These are phyloP conservation scores for Ogataea angusta DNA, from an alignment of 805 yeast species.

Conservation along the genomic window DNA sequence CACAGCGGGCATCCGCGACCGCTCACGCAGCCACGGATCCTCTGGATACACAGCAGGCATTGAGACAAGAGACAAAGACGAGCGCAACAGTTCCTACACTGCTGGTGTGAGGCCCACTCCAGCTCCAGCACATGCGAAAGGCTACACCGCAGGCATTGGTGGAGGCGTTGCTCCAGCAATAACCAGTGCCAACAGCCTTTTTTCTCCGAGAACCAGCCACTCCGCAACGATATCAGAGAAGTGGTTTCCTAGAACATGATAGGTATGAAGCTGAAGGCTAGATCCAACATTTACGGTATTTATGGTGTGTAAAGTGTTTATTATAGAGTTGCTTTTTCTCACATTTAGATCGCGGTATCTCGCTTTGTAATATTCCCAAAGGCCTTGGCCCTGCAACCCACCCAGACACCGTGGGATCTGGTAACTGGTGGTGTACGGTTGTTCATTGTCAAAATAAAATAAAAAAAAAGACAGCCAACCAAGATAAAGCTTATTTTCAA, in stretches of 20 bases:
- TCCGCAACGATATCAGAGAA: not conserved
- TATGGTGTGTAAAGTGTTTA: not conserved
- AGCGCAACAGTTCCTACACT: not conserved
- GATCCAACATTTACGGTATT: not conserved
- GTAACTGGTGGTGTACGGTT: conserved; percentile 1
- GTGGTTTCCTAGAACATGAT: not conserved
- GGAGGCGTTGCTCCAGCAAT: conserved; percentile 6
- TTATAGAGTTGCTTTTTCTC: not conserved
- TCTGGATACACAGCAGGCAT: conserved; percentile 1
- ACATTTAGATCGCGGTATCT: not conserved
- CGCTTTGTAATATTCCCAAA: not conserved
- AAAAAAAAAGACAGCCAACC: conserved; percentile 6
- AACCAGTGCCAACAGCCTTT: not conserved
- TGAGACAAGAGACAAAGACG: not conserved
- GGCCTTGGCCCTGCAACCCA: not conserved
- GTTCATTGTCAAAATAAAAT: not conserved
- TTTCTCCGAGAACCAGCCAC: not conserved
- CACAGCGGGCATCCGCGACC: conserved; percentile 3
- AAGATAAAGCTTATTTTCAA: not conserved
- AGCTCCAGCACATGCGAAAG: conserved; percentile 5
- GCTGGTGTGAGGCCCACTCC: conserved; percentile 5
- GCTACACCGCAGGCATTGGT: conserved; percentile 15
- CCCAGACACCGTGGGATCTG: not conserved
- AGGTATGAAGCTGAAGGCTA: too few relatives aligned
- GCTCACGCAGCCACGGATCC: not conserved